Percentiles rank a stretch among this genome's conserved stretches.
Conservation (phyloP, 176 grass and related monocot species). For the Zoysia pacifica region DNA sequence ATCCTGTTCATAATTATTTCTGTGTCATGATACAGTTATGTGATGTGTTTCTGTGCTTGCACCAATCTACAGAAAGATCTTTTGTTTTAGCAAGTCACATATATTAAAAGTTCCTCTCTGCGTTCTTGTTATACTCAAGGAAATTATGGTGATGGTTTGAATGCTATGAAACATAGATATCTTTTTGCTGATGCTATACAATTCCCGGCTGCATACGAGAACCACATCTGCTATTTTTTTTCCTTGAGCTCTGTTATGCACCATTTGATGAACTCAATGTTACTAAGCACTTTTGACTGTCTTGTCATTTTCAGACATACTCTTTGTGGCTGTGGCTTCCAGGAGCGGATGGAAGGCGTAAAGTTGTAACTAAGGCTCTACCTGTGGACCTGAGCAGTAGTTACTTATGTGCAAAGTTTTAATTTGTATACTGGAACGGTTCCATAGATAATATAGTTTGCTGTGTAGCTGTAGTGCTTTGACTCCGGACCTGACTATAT, state of each 20-base stretch:
- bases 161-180: neutral
- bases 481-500: slow-evolving; percentile 17
- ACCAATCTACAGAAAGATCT: neutral
- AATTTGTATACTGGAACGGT: neutral
- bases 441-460: slow-evolving; percentile 34
- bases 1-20: neutral
- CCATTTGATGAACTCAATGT: slow-evolving; percentile 13
- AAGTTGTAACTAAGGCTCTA: slow-evolving; percentile 20
- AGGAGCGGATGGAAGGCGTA: slow-evolving; percentile 15
- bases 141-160: neutral
- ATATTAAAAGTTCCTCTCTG: no score
- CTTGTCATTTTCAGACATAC: slow-evolving; percentile 41
- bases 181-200: neutral
- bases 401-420: slow-evolving; percentile 9
- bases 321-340: slow-evolving; percentile 9
- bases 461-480: slow-evolving; percentile 25
- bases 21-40: neutral
- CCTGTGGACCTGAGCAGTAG: slow-evolving; percentile 16
- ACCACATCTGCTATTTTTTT: neutral
- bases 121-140: no score
- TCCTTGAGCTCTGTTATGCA: neutral
- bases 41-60: neutral
- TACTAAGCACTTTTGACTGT: slow-evolving; percentile 12
- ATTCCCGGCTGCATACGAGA: neutral
- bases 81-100: neutral